Percentiles rank a stretch among this genome's conserved stretches.
These are phyloP conservation scores for Cudoniella acicularis DNA, from an alignment of 495 filamentous ascomycete species.

Conservation along the genomic window DNA sequence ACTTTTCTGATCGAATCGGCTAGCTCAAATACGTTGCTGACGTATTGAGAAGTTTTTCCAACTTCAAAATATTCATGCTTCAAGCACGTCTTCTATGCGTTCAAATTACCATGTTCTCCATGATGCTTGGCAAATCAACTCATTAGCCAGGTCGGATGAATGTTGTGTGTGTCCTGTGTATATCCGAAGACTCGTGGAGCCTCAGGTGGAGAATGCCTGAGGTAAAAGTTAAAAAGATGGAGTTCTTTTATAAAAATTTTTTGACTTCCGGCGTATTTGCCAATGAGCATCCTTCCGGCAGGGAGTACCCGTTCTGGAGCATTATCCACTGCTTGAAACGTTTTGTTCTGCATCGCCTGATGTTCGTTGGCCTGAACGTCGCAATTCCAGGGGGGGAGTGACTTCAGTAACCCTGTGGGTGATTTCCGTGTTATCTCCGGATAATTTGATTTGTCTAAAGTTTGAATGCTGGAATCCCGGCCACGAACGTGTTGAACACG, in stretches of 20 bases:
- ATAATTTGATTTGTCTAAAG: not conserved
- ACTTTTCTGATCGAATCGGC: not conserved
- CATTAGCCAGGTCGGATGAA: not conserved
- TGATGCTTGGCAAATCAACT: not conserved
- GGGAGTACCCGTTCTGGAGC: too few species aligned
- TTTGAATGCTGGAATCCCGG: not conserved
- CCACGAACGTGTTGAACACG: not conserved
- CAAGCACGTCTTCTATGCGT: not conserved
- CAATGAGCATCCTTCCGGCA: too few species aligned
- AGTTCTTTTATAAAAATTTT: too few species aligned
- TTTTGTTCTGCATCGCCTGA: not conserved
- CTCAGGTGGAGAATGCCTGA: too few species aligned
- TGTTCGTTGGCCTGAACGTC: not conserved
- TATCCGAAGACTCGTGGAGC: not conserved
- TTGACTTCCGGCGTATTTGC: too few species aligned
- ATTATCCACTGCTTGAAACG: too few species aligned
- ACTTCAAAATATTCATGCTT: not conserved
- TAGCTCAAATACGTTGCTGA: not conserved
- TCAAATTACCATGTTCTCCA: not conserved
- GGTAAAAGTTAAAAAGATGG: too few species aligned
- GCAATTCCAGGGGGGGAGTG: not conserved
- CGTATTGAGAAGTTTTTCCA: not conserved
- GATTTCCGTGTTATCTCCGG: not conserved
- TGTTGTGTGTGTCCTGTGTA: not conserved
- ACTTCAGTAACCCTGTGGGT: not conserved